Conservation (phyloP, 371 early-diverging fungal genomes). For the Mucor circinelloides region DNA sequence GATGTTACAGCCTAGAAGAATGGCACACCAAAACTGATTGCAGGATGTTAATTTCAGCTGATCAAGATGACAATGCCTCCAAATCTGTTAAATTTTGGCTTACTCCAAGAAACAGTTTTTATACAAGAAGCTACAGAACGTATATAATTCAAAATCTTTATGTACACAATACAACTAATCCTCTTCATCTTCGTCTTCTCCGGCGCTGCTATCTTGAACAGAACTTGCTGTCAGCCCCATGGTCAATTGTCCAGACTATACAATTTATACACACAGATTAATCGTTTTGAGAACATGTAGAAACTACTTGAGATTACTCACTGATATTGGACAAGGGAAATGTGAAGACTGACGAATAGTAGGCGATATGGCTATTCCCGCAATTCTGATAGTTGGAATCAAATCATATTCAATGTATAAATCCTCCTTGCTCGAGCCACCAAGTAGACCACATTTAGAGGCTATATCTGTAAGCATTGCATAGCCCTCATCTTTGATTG, state of each 20-base stretch:
- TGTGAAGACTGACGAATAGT: conserved; percentile 2
- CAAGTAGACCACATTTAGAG: conserved; percentile 29
- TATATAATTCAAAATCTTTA: not conserved
- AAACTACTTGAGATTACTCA: not conserved
- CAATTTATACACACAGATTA: too few species aligned
- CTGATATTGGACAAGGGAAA: conserved; percentile 21
- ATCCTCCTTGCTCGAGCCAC: not conserved
- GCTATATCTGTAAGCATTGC: conserved; percentile 42
- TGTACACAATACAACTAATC: not conserved
- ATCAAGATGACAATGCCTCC: too few species aligned
- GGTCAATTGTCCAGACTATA: not conserved
- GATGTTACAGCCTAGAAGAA: too few species aligned
- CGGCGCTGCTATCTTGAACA: not conserved
- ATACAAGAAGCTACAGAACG: too few species aligned
- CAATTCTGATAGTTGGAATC: conserved; percentile 37
- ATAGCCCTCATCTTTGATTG: conserved; percentile 28
- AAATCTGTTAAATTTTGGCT: too few species aligned
- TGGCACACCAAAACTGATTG: too few species aligned
- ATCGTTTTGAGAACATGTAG: too few species aligned
- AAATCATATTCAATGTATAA: conserved; percentile 43
- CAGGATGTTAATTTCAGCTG: too few species aligned
- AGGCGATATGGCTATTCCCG: conserved; percentile 15
- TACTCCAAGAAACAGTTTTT: too few species aligned
- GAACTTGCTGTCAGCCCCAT: not conserved
- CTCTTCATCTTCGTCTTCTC: not conserved